Base-by-base conservation (phyloP, 2,329 filamentous ascomycete genomes). In the Cyclaneusma minus region DNA sequence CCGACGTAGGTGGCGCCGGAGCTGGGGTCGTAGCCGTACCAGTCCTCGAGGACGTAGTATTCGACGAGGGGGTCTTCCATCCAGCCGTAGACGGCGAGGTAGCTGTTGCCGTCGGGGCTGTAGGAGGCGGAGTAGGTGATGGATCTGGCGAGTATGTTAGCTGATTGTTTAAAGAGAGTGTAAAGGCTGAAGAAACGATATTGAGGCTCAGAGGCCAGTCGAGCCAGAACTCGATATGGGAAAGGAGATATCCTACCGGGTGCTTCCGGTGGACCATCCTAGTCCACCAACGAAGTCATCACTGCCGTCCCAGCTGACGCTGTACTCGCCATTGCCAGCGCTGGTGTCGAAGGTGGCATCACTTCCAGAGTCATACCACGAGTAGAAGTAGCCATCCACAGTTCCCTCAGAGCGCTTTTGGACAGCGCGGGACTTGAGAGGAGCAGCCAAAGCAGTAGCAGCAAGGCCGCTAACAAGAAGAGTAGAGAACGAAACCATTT, bases 21-120 rank as follows among this genome's bases (percentile, higher is more conserved):
- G 30, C 52, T 51, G 1, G 62, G 61, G 22, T 62, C 53, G 38
- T 66, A 58, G 21, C 53, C 54, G 27, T 57, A 60, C 38, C 56
- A 60, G n/a, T 52, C 45, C 32, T 69, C 64, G 35, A 68, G 52
- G 32, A 68, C 58, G 49, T 68, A 68, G 49, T 67, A 68, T 37
- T 68, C 64, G 42, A 67, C 50, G n/a, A 64, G 45, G 0, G 61
- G 60, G 41, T 52, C 54, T 13, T 42, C 48, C 3, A 58, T 62
- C 62, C 64, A 69, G 24, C 64, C 64, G 39, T 68, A 68, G 11
- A 68, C 45, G 10, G 62, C 48, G 10, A 70, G 51, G 41, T 67
- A 67, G 14, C 39, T 39, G 44, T 58, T 55, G 16, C 51, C 50
- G 11, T 36, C 40, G 12, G 49, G 43, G 26, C 36, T 46, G 45